A percentile compares a stretch with the other conserved stretches of the same genome.
These are phyloP conservation scores for Graphium sp. DNA, from an alignment of 2,329 filamentous ascomycete species.

Conservation along the genomic window DNA sequence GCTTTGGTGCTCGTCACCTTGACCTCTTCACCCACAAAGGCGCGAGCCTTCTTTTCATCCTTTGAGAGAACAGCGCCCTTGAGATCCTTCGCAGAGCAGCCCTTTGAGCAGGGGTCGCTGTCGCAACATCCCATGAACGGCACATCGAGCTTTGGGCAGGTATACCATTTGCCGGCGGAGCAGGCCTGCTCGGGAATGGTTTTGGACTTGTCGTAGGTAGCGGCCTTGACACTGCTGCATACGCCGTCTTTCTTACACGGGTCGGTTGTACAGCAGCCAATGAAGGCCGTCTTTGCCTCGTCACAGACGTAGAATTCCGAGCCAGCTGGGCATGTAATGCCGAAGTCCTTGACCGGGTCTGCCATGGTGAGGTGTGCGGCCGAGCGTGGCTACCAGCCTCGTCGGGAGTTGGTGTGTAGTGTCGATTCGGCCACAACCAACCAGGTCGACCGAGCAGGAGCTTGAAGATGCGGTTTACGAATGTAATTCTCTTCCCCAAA, in stretches of 20 bases:
- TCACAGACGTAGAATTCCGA: neutral
- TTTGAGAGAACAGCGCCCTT: neutral
- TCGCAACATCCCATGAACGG: neutral
- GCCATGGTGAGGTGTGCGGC: neutral
- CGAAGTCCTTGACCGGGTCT: neutral
- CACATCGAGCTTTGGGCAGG: neutral
- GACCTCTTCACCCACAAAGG: neutral
- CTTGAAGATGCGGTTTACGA: neutral
- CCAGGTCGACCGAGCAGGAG: neutral
- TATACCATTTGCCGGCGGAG: neutral
- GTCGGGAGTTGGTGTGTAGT: too few species aligned
- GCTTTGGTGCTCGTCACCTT: too few species aligned
- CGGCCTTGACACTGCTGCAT: neutral
- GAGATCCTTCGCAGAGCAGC: neutral
- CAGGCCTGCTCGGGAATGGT: neutral
- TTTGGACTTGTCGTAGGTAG: neutral
- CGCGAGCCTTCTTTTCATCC: neutral
- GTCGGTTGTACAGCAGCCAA: slow-evolving; percentile 1
- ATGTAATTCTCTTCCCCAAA: neutral
- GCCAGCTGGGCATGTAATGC: neutral
- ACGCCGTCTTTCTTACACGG: neutral
- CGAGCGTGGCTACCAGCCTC: neutral
- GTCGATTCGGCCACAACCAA: too few species aligned
- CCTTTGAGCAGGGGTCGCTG: neutral
- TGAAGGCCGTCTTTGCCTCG: neutral